These are phyloP conservation scores for Candida insectorum DNA, from an alignment of 805 yeast species.

Conservation along the genomic window DNA sequence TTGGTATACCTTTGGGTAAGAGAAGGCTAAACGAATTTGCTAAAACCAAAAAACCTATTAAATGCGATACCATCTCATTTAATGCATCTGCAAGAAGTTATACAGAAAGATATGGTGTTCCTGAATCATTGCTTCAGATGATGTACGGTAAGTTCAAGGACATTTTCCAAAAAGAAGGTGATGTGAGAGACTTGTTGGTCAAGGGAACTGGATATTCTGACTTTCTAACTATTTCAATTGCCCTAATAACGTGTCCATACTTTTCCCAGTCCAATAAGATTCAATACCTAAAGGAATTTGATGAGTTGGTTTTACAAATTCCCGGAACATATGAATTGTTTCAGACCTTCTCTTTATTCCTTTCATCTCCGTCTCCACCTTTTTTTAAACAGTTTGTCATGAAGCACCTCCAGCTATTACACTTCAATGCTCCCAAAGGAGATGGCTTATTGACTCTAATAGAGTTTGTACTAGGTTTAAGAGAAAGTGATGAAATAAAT, in stretches of 20 bases:
- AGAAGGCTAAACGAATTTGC: conserved; percentile 53
- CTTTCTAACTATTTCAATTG: conserved; percentile 46
- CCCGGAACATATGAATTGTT: conserved; percentile 70
- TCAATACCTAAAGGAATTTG: conserved; percentile 12
- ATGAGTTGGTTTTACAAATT: conserved; percentile 31
- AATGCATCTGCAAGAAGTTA: conserved; percentile 7
- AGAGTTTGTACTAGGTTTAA: conserved; percentile 72
- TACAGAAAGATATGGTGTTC: conserved; percentile 15
- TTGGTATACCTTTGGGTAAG: conserved; percentile 64
- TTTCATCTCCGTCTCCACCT: conserved; percentile 46
- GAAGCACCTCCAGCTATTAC: conserved; percentile 49
- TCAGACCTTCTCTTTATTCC: conserved; percentile 54
- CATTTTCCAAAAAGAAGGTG: conserved; percentile 41
- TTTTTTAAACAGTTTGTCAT: conserved; percentile 48
- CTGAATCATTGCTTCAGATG: conserved; percentile 22
- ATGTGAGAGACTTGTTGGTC: conserved; percentile 49
- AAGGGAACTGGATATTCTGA: conserved; percentile 71
- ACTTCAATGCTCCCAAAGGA: conserved; percentile 45
- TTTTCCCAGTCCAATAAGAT: conserved; percentile 15
- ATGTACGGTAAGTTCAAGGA: conserved; percentile 25
- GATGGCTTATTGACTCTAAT: conserved; percentile 74
- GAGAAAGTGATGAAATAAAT: conserved; percentile 69
- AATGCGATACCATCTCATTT: conserved; percentile 16
- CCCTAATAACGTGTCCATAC: conserved; percentile 36
- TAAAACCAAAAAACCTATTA: conserved; percentile 21